phyloP scores from a whole-genome alignment of 768 basidiomycete genomes.

The Mycena albidolilacea region DNA sequence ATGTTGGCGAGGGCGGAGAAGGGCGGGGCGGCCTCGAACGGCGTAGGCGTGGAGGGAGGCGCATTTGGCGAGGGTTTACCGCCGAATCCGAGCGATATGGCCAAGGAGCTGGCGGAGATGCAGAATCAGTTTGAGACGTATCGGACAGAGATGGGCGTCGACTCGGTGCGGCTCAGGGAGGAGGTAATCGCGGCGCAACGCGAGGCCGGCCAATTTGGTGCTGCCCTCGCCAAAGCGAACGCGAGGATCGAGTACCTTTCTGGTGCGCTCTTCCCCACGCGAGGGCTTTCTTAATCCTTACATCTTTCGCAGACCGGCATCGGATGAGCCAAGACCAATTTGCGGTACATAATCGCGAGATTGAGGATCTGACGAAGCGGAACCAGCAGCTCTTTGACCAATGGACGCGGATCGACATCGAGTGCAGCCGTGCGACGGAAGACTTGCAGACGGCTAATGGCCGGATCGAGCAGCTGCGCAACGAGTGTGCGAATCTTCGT shows the following conservation, averaged over 20 bases:
- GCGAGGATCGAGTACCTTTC: constrained; percentile 85
- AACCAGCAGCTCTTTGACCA: constrained; percentile 83
- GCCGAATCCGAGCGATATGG: constrained; percentile 55
- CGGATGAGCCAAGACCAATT: constrained; percentile 81
- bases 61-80: constrained; percentile 50
- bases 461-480: constrained; percentile 82
- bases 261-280: constrained; percentile 54
- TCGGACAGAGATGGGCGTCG: constrained; percentile 84
- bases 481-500: constrained; percentile 88
- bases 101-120: constrained; percentile 77
- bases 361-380: constrained; percentile 76
- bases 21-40: constrained; percentile 37
- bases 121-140: constrained; percentile 88
- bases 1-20: constrained; percentile 75
- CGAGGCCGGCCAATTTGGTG: constrained; percentile 75
- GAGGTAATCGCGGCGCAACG: constrained; percentile 76
- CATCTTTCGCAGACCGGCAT: constrained; percentile 68
- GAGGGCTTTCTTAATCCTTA: constrained; percentile 10
- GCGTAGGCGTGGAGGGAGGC: constrained; percentile 43
- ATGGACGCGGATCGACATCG: constrained; percentile 81
- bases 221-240: constrained; percentile 85
- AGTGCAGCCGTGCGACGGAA: constrained; percentile 77
- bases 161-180: constrained; percentile 80
- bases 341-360: constrained; percentile 71
- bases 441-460: constrained; percentile 73